Percentiles rank a stretch among this genome's conserved stretches.
These are phyloP conservation scores for Arthrobotrys entomopaga DNA, from an alignment of 2,329 filamentous ascomycete genomes.

Conservation along the genomic window DNA sequence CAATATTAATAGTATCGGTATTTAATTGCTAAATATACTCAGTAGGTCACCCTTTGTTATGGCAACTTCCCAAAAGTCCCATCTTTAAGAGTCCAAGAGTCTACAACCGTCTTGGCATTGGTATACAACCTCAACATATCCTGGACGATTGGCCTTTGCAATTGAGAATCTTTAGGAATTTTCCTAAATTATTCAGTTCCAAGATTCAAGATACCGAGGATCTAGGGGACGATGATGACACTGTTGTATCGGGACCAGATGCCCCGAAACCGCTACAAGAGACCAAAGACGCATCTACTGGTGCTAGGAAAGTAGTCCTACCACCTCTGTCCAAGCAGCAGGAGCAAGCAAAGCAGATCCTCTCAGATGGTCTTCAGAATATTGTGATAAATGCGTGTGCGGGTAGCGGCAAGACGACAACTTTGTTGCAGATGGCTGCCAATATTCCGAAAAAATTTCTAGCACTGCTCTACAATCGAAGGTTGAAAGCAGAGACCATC, in stretches of 20 bases:
- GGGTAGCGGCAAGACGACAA: slow-evolving; percentile 57
- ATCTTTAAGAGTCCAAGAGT: not conserved
- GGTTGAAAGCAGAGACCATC: slow-evolving; percentile 50
- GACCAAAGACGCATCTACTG: slow-evolving; percentile 37
- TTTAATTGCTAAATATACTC: not conserved
- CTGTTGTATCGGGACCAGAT: slow-evolving; percentile 27
- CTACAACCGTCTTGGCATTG: too few relatives aligned
- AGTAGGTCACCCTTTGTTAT: not conserved
- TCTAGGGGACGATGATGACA: slow-evolving; percentile 19
- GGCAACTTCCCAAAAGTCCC: not conserved
- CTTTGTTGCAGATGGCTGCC: slow-evolving; percentile 52
- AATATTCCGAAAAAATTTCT: slow-evolving; percentile 40
- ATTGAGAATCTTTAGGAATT: not conserved
- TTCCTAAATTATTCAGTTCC: not conserved
- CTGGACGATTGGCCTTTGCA: not conserved
- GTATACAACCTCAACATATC: not conserved
- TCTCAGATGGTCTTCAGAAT: slow-evolving; percentile 48
- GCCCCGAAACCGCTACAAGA: slow-evolving; percentile 42
- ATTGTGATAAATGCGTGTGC: slow-evolving; percentile 56
- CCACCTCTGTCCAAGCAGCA: slow-evolving; percentile 44
- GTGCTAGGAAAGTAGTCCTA: slow-evolving; percentile 30
- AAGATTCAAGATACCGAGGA: not conserved
- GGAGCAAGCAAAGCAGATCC: slow-evolving; percentile 40
- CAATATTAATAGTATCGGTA: not conserved
- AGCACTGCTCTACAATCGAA: slow-evolving; percentile 54